These are phyloP conservation scores for Colletotrichum phormii DNA, from an alignment of 2,329 filamentous ascomycete species.

Conservation along the genomic window DNA sequence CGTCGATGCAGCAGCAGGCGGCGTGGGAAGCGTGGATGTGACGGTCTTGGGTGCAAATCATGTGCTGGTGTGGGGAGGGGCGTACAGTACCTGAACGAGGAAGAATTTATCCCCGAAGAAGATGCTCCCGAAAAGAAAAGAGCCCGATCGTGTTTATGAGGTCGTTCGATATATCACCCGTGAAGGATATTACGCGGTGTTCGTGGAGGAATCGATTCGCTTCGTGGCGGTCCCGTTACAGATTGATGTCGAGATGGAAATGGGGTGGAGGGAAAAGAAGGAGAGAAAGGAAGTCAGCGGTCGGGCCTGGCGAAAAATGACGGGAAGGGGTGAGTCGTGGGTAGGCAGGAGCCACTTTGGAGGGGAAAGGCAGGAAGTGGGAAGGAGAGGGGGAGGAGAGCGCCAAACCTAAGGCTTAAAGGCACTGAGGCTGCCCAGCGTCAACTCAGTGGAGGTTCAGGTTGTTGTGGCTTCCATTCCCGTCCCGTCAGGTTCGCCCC, in stretches of 20 bases:
- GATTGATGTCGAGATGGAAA: conserved; percentile 38
- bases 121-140: background rate
- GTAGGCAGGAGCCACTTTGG: background rate
- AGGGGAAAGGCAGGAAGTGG: background rate
- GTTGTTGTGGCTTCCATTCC: background rate
- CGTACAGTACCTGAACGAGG: conserved; percentile 25
- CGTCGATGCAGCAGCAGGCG: conserved; percentile 4
- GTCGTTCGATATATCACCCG: conserved; percentile 19
- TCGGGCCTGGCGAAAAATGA: conserved; percentile 43
- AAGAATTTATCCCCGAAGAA: conserved; percentile 13
- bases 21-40: background rate
- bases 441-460: too few species aligned
- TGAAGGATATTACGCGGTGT: conserved; percentile 6
- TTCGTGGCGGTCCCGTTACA: conserved; percentile 32
- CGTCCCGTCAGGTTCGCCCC: background rate
- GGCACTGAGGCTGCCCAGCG: background rate
- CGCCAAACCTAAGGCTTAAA: conserved; percentile 4
- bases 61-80: background rate
- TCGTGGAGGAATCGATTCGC: conserved; percentile 34
- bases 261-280: conserved; percentile 38
- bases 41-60: background rate
- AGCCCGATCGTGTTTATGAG: background rate
- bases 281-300: conserved; percentile 31
- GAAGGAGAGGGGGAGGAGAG: conserved; percentile 1
- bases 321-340: conserved; percentile 33